Base-by-base conservation (phyloP, 176 grass and related monocot genomes). In the Secale cereale region DNA sequence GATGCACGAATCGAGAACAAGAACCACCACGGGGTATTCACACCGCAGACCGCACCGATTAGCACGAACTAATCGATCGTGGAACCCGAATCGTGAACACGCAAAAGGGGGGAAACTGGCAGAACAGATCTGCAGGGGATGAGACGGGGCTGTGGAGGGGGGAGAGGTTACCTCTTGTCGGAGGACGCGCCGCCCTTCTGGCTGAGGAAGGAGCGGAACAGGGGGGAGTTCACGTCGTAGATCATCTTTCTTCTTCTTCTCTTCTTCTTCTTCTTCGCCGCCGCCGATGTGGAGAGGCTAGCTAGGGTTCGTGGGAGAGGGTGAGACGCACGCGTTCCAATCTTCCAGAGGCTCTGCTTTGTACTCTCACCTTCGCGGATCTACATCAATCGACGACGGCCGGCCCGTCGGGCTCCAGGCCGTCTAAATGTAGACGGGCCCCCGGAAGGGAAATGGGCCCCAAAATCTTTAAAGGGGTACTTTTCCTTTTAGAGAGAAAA, bases 151-250 rank as follows among this genome's bases (percentile, higher is more conserved):
- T n/a, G 75, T 2, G 64, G n/a, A 3, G 20, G 22, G 61, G 61
- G 45, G 13, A 30, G 9, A 5, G 31, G 10, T 31, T 89, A 94
- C 89, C 86, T 62, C 89, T 89, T 88, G 59, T 91, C 92, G 73
- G 87, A 84, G 76, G 87, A 77, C 30, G 82, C 74, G 48, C 92
- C 89, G 3, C 90, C 92, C 84, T 94, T 94, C 87, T 94, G 92
- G 92, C 87, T 92, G 78, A 94, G 90, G 87, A 94, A 92, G 67
- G 92, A 94, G 19, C 87, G 92, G 81, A 94, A 94, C 48, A 92
- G 86, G 12, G 84, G 59, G 2, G 92, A 91, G 64, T 87, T 87
- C 50, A 94, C 92, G 92, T 94, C 92, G 92, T 94, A 94, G 63
- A 94, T 89, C 92, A 91, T 94, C 29, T 81, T 84, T 35, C 57